Percentiles rank a stretch among this genome's conserved stretches.
These are phyloP conservation scores for Imleria badia DNA, from an alignment of 768 basidiomycete species.

Conservation along the genomic window DNA sequence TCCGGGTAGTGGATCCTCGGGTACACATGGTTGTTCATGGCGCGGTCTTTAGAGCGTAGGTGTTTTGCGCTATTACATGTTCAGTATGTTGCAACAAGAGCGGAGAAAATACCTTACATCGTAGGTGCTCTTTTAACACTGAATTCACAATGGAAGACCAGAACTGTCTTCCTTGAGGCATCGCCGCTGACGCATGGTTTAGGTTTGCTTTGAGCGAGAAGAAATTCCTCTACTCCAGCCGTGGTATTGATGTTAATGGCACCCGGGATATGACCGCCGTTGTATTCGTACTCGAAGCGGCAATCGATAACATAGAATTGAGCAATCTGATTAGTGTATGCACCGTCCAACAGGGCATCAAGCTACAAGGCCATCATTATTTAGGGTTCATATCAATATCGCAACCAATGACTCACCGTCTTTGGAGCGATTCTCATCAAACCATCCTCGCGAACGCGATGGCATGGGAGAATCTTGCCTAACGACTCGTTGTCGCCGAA, in stretches of 20 bases:
- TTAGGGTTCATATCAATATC: background rate
- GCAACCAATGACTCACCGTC: slow-evolving; percentile 57
- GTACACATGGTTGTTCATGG: slow-evolving; percentile 84
- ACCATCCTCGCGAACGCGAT: slow-evolving; percentile 92
- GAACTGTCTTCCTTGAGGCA: slow-evolving; percentile 67
- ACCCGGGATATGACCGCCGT: slow-evolving; percentile 89
- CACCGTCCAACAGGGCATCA: slow-evolving; percentile 73
- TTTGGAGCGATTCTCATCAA: slow-evolving; percentile 82
- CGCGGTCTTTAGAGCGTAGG: slow-evolving; percentile 86
- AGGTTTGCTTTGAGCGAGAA: slow-evolving; percentile 66
- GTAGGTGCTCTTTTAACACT: slow-evolving; percentile 94
- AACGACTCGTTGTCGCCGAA: slow-evolving; percentile 92
- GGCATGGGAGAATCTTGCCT: slow-evolving; percentile 93
- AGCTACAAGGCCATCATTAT: slow-evolving; percentile 47
- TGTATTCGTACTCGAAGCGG: slow-evolving; percentile 95
- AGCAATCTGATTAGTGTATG: slow-evolving; percentile 60
- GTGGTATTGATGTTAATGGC: slow-evolving; percentile 91
- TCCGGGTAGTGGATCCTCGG: slow-evolving; percentile 95
- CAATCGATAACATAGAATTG: slow-evolving; percentile 89
- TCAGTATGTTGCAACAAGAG: slow-evolving; percentile 2
- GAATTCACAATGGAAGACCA: slow-evolving; percentile 99
- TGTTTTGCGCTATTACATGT: slow-evolving; percentile 75
- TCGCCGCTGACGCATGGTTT: slow-evolving; percentile 76
- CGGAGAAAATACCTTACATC: slow-evolving; percentile 57
- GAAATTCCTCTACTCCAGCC: slow-evolving; percentile 71